Conservation (phyloP, 2,329 filamentous ascomycete genomes). For the Penicillium sp. region DNA sequence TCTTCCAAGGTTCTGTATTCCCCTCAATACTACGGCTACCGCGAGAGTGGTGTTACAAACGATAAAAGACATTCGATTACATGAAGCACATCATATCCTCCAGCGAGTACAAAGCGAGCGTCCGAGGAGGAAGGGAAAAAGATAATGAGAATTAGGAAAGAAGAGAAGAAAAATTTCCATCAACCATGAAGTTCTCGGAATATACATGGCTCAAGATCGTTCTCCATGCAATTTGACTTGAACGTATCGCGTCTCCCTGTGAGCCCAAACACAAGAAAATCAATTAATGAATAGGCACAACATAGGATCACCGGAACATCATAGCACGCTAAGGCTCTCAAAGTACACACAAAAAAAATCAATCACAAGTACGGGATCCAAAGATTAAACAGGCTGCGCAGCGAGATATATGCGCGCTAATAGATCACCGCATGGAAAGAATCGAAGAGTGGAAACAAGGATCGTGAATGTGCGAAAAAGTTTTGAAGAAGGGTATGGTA, state of each 20-base stretch:
- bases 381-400: conserved; percentile 9
- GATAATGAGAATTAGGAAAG: conserved; percentile 8
- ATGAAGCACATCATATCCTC: conserved; percentile 1
- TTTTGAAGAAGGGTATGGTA: conserved; percentile 17
- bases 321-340: conserved; percentile 16
- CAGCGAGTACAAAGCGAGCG: neutral
- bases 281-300: conserved; percentile 3
- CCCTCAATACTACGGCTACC: too few species aligned
- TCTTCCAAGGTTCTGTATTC: too few species aligned
- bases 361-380: conserved; percentile 8
- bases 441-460: conserved; percentile 11
- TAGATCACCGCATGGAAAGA: conserved; percentile 7
- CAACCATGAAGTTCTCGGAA: conserved; percentile 4
- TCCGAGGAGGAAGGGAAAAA: neutral
- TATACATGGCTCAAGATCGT: conserved; percentile 11
- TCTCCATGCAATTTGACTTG: conserved; percentile 20
- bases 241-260: conserved; percentile 13
- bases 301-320: conserved; percentile 4
- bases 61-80: conserved; percentile 6
- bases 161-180: conserved; percentile 3
- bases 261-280: conserved; percentile 1
- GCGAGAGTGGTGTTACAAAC: neutral
- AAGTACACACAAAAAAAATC: neutral
- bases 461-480: conserved; percentile 23
- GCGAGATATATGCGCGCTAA: conserved; percentile 11